Conservation (phyloP, 2,329 filamentous ascomycete species). For the Fusarium sp. region DNA sequence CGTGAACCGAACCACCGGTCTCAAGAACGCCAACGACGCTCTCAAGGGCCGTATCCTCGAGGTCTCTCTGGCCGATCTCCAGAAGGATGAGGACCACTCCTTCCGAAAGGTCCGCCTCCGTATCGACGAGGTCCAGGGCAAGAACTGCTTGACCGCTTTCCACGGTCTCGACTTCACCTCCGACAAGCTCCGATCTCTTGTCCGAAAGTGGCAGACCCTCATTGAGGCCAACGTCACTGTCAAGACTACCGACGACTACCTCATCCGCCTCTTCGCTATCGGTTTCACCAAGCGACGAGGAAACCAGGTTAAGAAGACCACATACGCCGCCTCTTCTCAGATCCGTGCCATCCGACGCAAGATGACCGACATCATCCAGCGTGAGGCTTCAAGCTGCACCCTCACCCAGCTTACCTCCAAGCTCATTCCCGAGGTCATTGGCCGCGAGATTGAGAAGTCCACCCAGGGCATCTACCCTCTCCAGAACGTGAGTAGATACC, state of each 20-base stretch:
- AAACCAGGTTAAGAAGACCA: conserved; percentile 99
- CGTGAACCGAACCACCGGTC: conserved; percentile 98
- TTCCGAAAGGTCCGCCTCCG: conserved; percentile 99
- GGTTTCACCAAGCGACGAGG: conserved; percentile 99
- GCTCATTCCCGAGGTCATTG: conserved; percentile 99
- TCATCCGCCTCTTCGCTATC: conserved; percentile 98
- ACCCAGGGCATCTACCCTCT: conserved; percentile 99
- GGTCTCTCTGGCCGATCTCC: conserved; percentile 97
- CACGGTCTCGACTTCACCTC: conserved; percentile 99
- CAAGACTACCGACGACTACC: conserved; percentile 99
- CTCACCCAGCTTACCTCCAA: conserved; percentile 97
- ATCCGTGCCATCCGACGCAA: conserved; percentile 99
- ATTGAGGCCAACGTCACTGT: conserved; percentile 99
- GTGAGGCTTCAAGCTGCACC: conserved; percentile 94
- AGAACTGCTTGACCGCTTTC: conserved; percentile 99
- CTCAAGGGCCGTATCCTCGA: conserved; percentile 99
- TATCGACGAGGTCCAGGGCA: conserved; percentile 98
- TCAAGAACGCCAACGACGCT: conserved; percentile 99
- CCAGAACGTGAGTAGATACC: conserved; percentile 81
- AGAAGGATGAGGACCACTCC: conserved; percentile 99
- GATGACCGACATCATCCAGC: conserved; percentile 99
- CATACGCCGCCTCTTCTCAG: conserved; percentile 96
- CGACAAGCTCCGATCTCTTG: conserved; percentile 98
- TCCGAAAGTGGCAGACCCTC: conserved; percentile 99
- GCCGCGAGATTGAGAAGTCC: conserved; percentile 99